Conservation (phyloP, 139 green algal species). For the Chlamydomonas schloesseri region DNA sequence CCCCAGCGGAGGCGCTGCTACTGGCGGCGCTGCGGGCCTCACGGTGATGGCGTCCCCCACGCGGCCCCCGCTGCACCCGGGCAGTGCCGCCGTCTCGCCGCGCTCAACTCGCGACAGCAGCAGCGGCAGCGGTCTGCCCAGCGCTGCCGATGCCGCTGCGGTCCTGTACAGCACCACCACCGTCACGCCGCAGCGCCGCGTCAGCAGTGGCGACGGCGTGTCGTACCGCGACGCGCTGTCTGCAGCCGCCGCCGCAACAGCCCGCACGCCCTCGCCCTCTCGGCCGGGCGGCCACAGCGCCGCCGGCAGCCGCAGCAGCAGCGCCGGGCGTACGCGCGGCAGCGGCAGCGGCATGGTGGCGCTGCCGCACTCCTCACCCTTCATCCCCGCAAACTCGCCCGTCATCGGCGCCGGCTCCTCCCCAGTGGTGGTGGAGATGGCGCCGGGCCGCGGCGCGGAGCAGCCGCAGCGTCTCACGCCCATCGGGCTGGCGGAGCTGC, state of each 20-base stretch:
- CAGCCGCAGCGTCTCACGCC: slow-evolving; percentile 1
- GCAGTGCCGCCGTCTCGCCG: background rate
- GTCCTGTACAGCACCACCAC: background rate
- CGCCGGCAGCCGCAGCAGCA: background rate
- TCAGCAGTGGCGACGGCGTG: too few relatives aligned
- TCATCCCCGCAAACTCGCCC: slow-evolving; percentile 10
- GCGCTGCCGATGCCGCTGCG: too few relatives aligned
- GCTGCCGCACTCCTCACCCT: background rate
- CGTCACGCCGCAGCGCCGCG: background rate
- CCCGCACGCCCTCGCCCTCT: background rate
- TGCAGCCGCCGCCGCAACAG: too few relatives aligned
- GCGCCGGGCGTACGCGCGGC: background rate
- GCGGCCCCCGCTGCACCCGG: too few relatives aligned
- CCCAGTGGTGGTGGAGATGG: slow-evolving; percentile 27
- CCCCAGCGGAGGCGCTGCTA: too few relatives aligned
- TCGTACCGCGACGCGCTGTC: background rate
- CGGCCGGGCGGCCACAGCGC: background rate
- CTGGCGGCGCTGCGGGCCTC: too few relatives aligned
- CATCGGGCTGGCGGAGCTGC: slow-evolving; percentile 31
- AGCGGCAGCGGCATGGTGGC: background rate
- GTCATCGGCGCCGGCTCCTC: slow-evolving; percentile 11
- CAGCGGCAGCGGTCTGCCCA: background rate
- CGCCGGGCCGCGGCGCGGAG: background rate
- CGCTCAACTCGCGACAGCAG: background rate
- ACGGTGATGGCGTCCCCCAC: too few relatives aligned